Percentiles rank a stretch among this genome's conserved stretches.
Evolutionary conservation across 2,329 filamentous ascomycete species (phyloP).

Genomic region (Stylonectria norvegica): DNA sequence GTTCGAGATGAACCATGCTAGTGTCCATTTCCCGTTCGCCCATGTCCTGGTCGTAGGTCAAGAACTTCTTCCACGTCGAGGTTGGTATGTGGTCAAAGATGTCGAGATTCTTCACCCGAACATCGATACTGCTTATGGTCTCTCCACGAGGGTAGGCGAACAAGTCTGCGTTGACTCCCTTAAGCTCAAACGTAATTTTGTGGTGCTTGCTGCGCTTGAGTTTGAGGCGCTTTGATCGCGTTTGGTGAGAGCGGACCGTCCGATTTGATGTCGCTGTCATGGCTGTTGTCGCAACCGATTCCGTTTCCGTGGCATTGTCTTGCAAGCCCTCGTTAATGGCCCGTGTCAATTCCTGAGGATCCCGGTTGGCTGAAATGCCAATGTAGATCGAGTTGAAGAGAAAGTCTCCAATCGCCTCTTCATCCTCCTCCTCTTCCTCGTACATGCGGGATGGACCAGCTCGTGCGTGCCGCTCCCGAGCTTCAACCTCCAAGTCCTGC

Average conservation of each 20-base stretch:
- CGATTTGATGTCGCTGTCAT: constrained; percentile 56
- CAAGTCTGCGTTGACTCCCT: constrained; percentile 78
- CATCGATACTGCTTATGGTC: constrained; percentile 81
- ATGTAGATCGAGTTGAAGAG: constrained; percentile 99
- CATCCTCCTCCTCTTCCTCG: constrained; percentile 73
- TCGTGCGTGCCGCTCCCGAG: constrained; percentile 67
- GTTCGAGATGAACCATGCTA: constrained; percentile 85
- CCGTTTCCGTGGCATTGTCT: constrained; percentile 82
- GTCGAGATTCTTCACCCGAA: constrained; percentile 78
- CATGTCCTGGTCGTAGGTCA: constrained; percentile 85
- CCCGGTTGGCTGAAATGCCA: constrained; percentile 79
- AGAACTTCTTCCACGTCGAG: constrained; percentile 98
- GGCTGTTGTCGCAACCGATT: constrained; percentile 78
- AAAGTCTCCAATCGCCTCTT: constrained; percentile 87
- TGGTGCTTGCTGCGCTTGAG: constrained; percentile 83
- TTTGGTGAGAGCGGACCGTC: constrained; percentile 39
- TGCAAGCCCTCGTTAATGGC: constrained; percentile 80
- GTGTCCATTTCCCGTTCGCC: constrained; percentile 82
- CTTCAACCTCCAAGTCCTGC: constrained; percentile 78
- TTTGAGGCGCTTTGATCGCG: constrained; percentile 61
- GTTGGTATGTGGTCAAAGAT: constrained; percentile 92
- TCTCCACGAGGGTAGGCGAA: constrained; percentile 78
- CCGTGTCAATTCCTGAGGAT: constrained; percentile 74
- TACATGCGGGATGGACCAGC: constrained; percentile 54
- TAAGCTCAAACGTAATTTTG: constrained; percentile 93